Conservation (phyloP, 1,284 basidiomycete genomes). For the Cryptococcus sp. region DNA sequence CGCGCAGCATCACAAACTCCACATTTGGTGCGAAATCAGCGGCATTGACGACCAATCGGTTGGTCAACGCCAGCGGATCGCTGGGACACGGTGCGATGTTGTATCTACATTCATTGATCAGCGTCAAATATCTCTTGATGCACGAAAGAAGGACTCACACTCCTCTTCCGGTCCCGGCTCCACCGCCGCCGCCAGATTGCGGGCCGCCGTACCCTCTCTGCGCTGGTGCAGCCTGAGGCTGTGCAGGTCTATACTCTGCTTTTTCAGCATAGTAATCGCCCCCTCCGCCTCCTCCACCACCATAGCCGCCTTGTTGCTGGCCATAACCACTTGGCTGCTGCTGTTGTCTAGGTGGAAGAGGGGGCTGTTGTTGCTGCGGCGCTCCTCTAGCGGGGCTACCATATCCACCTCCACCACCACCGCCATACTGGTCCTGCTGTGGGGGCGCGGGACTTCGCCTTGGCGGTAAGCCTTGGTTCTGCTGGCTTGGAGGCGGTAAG, state of each 20-base stretch:
- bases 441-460: conserved; percentile 30
- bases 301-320: background rate
- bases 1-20: conserved; percentile 74
- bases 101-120: conserved; percentile 21
- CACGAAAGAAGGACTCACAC: conserved; percentile 40
- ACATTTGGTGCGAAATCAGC: conserved; percentile 67
- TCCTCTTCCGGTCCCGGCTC: conserved; percentile 24
- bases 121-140: too few species aligned
- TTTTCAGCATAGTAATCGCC: conserved; percentile 29
- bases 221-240: conserved; percentile 4
- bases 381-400: background rate
- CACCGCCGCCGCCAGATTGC: conserved; percentile 1
- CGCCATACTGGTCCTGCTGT: conserved; percentile 16
- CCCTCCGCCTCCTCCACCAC: conserved; percentile 7
- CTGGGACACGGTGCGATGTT: conserved; percentile 54
- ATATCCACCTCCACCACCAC: background rate
- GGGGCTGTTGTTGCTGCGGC: conserved; percentile 6
- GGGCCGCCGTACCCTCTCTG: conserved; percentile 12
- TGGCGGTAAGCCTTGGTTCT: conserved; percentile 14
- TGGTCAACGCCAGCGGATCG: conserved; percentile 69
- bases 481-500: conserved; percentile 14
- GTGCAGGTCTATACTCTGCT: conserved; percentile 27
- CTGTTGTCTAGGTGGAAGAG: conserved; percentile 2
- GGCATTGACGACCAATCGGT: conserved; percentile 76
- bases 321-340: conserved; percentile 8